Percentiles rank a stretch among this genome's conserved stretches.
Evolutionary conservation across 176 grass and related monocot species (phyloP).

Genomic region (Carex scoparia): DNA sequence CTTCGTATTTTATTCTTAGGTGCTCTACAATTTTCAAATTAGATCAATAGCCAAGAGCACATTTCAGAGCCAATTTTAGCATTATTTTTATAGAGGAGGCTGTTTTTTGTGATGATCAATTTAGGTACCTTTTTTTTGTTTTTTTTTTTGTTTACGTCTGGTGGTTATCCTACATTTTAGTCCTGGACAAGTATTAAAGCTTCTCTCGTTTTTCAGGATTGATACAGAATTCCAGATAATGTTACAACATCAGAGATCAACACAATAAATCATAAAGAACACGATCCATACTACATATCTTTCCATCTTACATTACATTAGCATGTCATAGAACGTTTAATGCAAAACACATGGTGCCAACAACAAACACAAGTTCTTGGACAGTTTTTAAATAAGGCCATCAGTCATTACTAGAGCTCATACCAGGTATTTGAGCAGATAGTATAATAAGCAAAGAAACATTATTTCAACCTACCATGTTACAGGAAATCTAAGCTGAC

Average conservation of each 20-base stretch:
- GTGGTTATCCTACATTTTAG: too few relatives aligned
- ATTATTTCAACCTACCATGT: slow-evolving; percentile 26
- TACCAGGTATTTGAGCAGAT: neutral
- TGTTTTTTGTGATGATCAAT: too few relatives aligned
- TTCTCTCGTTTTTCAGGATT: too few relatives aligned
- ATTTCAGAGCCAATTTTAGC: too few relatives aligned
- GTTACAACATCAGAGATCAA: neutral
- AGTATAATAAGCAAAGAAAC: neutral
- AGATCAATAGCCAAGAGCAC: too few relatives aligned
- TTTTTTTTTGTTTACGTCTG: too few relatives aligned
- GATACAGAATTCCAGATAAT: too few relatives aligned
- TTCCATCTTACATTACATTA: neutral
- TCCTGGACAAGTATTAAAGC: too few relatives aligned
- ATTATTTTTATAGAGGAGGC: too few relatives aligned
- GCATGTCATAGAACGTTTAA: neutral
- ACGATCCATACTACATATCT: neutral
- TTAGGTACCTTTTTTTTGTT: too few relatives aligned
- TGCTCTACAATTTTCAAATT: too few relatives aligned
- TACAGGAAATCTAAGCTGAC: slow-evolving; percentile 34
- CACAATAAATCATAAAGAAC: neutral
- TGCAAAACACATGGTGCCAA: neutral
- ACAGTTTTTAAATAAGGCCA: neutral
- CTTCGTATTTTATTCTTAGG: too few relatives aligned
- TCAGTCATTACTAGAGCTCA: neutral
- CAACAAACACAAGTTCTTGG: neutral